Percentiles rank a stretch among this genome's conserved stretches.
These are phyloP conservation scores for Crotalaria pallida DNA, from an alignment of 306 rosid genomes.

Conservation along the genomic window DNA sequence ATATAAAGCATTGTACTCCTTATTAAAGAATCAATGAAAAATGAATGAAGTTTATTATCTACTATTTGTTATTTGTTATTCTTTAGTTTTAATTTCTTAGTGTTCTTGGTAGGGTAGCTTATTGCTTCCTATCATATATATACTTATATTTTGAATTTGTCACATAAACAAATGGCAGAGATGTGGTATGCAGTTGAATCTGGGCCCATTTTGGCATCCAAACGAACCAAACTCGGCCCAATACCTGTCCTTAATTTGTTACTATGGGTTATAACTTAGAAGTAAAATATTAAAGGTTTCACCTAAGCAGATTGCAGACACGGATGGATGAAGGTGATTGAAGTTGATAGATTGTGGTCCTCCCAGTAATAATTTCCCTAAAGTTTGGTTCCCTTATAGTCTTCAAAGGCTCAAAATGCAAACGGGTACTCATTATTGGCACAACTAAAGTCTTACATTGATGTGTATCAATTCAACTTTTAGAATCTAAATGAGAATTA, in stretches of 20 bases:
- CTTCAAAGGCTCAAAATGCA: background rate
- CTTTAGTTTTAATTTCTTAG: no score
- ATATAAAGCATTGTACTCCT: no score
- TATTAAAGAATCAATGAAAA: no score
- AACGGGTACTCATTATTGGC: background rate
- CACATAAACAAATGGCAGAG: no score
- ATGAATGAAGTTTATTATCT: no score
- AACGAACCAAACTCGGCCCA: background rate
- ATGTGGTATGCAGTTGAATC: background rate
- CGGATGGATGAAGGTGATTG: slow-evolving; percentile 15
- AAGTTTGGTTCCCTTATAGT: background rate
- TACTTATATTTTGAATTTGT: no score
- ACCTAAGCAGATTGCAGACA: slow-evolving; percentile 2
- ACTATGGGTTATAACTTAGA: slow-evolving; percentile 4
- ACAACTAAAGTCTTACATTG: background rate
- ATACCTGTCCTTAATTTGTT: background rate
- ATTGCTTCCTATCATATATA: no score
- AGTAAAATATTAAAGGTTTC: background rate
- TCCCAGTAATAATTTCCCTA: slow-evolving; percentile 21
- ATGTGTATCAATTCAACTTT: background rate
- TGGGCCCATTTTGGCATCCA: background rate
- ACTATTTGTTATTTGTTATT: no score
- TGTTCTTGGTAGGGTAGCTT: no score
- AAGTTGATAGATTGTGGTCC: slow-evolving; percentile 40
- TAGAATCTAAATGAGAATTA: background rate